phyloP scores from a whole-genome alignment of 176 grass and related monocot species.

The Carex myosuroides region DNA sequence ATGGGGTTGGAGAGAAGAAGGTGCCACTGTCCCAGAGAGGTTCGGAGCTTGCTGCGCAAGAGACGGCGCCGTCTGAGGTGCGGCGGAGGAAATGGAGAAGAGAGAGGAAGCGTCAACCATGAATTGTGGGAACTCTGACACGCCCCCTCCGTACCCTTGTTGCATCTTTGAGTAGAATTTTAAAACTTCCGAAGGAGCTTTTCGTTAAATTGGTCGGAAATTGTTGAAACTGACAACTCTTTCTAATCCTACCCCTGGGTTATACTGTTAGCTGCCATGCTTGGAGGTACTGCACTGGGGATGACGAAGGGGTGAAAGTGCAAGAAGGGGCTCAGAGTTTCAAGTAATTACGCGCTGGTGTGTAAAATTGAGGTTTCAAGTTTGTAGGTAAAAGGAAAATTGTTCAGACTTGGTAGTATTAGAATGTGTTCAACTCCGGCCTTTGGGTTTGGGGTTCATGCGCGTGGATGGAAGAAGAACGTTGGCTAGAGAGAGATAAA shows the following conservation, averaged over 20 bases:
- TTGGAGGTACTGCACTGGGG: background rate
- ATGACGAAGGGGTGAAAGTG: background rate
- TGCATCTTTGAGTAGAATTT: constrained; percentile 37
- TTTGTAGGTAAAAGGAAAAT: constrained; percentile 39
- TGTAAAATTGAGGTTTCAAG: background rate
- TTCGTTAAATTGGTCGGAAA: background rate
- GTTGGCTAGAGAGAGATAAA: constrained; percentile 1
- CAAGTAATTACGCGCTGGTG: background rate
- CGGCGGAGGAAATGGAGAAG: constrained; percentile 35
- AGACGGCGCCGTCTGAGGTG: background rate
- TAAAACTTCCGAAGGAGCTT: background rate
- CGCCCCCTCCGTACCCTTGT: constrained; percentile 63
- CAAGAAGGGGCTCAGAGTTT: constrained; percentile 29
- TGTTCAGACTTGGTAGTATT: constrained; percentile 9
- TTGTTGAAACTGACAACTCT: background rate
- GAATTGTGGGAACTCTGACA: constrained; percentile 82
- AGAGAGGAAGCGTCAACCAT: constrained; percentile 58
- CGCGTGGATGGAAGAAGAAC: background rate
- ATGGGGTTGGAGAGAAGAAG: constrained; percentile 33
- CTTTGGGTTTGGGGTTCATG: background rate
- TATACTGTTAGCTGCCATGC: background rate
- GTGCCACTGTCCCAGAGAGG: constrained; percentile 42
- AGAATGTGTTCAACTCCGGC: constrained; percentile 24
- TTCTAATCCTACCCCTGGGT: background rate
- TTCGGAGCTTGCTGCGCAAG: background rate